Base-by-base conservation (phyloP, 2,329 filamentous ascomycete genomes). In the Pseudogymnoascus destructans region DNA sequence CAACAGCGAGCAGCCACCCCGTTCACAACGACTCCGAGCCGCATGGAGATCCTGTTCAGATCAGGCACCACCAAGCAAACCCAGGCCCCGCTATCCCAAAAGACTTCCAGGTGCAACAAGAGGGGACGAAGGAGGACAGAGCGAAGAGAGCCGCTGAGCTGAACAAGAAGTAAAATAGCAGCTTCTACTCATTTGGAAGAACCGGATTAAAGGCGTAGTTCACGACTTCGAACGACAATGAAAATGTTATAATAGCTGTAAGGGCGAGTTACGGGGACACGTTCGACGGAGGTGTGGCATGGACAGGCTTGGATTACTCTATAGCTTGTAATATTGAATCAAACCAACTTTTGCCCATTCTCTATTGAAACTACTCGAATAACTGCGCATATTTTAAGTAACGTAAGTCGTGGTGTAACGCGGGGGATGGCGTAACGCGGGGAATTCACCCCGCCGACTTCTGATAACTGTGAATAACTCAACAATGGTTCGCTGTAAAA, bases 111-210 rank as follows among this genome's bases (percentile, higher is more conserved):
- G 71, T 71, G 32, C 68, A 77, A 56, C 69, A 78, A 68, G 80
- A 84, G 72, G 82, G 80, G 13, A 81, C 78, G 60, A 86, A 85
- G 71, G 84, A 86, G 69, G 85, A 89, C 66, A 79, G 85, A 58
- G 74, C 77, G 66, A 81, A 78, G 10, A 83, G 80, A 69, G 82
- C 81, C 61, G 74, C 82, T 68, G 80, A 80, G 66, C 65, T 89
- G 70, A 88, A 88, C 75, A 81, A 85, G 66, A 52, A 52, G 25
- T 52, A 52, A 52, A 52, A 25, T 19, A 15, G 25, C 9, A 19
- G 9, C 46, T 19, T 30, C 9, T 9, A 30, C 8, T 52, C 25
- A 52, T 30, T 30, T 52, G n/a, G 25, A 30, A 19, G 25, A 19
- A 10, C 46, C 1, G 25, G 25, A 15, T n/a, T n/a, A 30, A 19